Percentiles rank a stretch among this genome's conserved stretches.
Conservation (phyloP, 2,329 filamentous ascomycete species). For the Pseudodiploospora longispora region DNA sequence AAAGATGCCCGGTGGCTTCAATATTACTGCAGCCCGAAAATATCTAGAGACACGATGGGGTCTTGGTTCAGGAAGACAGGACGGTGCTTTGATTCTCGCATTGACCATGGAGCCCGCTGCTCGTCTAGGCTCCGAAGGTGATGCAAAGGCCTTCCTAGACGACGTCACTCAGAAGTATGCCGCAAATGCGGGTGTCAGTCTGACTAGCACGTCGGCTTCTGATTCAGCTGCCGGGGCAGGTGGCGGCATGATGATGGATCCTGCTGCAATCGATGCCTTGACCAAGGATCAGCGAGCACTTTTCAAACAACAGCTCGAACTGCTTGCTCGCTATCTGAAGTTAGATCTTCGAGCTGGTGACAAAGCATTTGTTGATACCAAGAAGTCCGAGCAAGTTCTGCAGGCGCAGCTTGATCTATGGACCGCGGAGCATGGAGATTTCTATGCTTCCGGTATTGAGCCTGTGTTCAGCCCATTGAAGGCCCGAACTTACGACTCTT, state of each 20-base stretch:
- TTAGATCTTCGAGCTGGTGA: constrained; percentile 95
- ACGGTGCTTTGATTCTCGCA: constrained; percentile 79
- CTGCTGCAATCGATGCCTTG: constrained; percentile 88
- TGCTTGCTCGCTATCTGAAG: constrained; percentile 92
- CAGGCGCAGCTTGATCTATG: constrained; percentile 93
- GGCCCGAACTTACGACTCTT: constrained; percentile 93
- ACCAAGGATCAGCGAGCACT: constrained; percentile 94
- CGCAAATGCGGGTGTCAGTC: constrained; percentile 68
- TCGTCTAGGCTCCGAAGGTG: constrained; percentile 79
- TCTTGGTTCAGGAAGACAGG: constrained; percentile 75
- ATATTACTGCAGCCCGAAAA: constrained; percentile 92
- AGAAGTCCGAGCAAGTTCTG: constrained; percentile 78
- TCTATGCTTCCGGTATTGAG: constrained; percentile 91
- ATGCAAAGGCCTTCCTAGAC: constrained; percentile 90
- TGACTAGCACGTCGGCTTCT: constrained; percentile 68
- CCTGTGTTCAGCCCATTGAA: constrained; percentile 91
- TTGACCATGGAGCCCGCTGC: constrained; percentile 88
- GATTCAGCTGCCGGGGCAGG: constrained; percentile 62
- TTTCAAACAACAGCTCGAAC: constrained; percentile 97
- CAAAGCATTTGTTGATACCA: constrained; percentile 78
- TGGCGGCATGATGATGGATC: constrained; percentile 99
- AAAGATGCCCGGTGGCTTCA: constrained; percentile 99
- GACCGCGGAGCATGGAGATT: constrained; percentile 91
- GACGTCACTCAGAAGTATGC: constrained; percentile 87
- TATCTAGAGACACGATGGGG: constrained; percentile 94